Conservation (phyloP, 2,329 filamentous ascomycete genomes). For the Dactylellina haptotyla region DNA sequence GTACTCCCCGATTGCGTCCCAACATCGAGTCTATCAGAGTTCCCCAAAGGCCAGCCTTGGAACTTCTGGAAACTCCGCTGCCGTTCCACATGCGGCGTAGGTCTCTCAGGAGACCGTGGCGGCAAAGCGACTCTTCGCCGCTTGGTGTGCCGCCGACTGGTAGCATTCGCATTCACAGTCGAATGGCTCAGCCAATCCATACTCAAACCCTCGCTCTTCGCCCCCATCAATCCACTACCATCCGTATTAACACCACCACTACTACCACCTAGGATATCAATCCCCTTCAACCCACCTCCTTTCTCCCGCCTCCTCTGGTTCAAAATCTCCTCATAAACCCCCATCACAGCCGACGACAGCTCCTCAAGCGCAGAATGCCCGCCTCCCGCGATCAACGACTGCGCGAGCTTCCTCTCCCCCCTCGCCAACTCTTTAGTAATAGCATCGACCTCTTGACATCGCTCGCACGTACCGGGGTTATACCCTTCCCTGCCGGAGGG, state of each 20-base stretch:
- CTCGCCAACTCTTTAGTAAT: constrained; percentile 15
- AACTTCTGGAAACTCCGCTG: too few species aligned
- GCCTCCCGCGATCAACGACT: neutral
- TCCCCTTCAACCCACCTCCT: neutral
- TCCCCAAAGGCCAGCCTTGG: too few species aligned
- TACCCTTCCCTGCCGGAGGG: constrained; percentile 3
- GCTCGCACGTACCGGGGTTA: constrained; percentile 11
- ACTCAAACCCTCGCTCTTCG: neutral
- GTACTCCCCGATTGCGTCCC: too few species aligned
- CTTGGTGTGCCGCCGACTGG: too few species aligned
- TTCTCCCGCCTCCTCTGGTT: constrained; percentile 5
- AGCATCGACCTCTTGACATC: constrained; percentile 23
- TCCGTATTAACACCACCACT: neutral
- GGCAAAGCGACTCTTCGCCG: too few species aligned
- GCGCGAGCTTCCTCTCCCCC: constrained; percentile 3
- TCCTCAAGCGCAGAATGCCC: constrained; percentile 9
- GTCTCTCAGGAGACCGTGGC: too few species aligned
- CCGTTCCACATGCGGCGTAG: too few species aligned
- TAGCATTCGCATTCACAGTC: too few species aligned
- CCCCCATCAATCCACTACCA: neutral
- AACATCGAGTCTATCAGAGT: too few species aligned
- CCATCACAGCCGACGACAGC: constrained; percentile 8
- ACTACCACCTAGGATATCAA: too few species aligned
- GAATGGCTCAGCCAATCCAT: neutral
- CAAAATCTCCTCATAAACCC: constrained; percentile 25